phyloP scores from a whole-genome alignment of 31 red algal species.

The Bonnemaisonia californica region DNA sequence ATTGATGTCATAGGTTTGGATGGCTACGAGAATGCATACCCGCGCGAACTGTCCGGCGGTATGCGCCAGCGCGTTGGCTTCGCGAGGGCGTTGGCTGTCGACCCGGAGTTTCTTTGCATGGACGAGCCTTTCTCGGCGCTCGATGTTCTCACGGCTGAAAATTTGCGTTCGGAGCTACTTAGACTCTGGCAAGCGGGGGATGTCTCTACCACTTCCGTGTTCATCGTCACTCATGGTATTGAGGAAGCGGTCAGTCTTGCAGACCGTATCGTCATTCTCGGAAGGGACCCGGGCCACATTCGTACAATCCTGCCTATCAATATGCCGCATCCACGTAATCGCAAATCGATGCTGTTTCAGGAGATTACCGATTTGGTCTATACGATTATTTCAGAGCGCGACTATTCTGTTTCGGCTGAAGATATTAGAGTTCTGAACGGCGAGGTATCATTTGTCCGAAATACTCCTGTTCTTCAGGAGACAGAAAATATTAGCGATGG shows the following conservation, averaged over 20 bases:
- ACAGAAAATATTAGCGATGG: not conserved
- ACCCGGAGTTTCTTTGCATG: conserved; percentile 91
- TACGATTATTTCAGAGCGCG: conserved; percentile 75
- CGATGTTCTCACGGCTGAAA: conserved; percentile 98
- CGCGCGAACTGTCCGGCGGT: conserved; percentile 90
- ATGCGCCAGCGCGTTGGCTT: conserved; percentile 99
- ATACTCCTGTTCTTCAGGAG: not conserved
- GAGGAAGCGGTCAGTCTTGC: conserved; percentile 96
- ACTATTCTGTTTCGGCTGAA: conserved; percentile 51
- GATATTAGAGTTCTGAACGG: conserved; percentile 46
- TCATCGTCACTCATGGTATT: conserved; percentile 98
- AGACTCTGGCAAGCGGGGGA: conserved; percentile 91
- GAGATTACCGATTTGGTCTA: conserved; percentile 92
- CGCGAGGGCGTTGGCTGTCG: conserved; percentile 90
- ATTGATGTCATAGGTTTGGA: conserved; percentile 98
- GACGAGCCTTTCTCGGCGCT: conserved; percentile 98
- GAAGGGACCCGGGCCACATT: conserved; percentile 84
- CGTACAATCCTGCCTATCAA: conserved; percentile 76
- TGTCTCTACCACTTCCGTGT: conserved; percentile 86
- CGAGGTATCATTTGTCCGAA: not conserved
- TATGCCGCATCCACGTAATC: conserved; percentile 86
- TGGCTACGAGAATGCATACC: conserved; percentile 98
- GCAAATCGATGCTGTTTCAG: conserved; percentile 87
- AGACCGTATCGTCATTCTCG: conserved; percentile 93
- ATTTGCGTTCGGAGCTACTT: conserved; percentile 93